phyloP scores from a whole-genome alignment of 257 asterid genomes.

The Penstemon barbatus region DNA sequence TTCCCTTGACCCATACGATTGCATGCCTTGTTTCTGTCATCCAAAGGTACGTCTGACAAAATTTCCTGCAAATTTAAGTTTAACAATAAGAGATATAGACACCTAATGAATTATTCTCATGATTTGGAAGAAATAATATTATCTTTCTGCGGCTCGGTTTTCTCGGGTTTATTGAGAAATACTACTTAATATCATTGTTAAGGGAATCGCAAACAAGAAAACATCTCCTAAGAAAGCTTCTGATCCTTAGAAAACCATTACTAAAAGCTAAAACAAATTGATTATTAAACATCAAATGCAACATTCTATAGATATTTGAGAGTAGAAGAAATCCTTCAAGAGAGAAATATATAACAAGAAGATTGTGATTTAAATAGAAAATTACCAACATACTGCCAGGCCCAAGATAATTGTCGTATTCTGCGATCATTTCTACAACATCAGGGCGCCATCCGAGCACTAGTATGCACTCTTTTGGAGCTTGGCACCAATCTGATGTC shows the following conservation, averaged over 20 bases:
- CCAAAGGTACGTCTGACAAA: slow-evolving; percentile 87
- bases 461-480: slow-evolving; percentile 80
- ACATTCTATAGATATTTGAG: not conserved
- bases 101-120: not conserved
- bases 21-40: slow-evolving; percentile 67
- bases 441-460: slow-evolving; percentile 96
- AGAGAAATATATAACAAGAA: slow-evolving; percentile 5
- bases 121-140: not conserved
- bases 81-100: not conserved
- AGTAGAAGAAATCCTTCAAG: not conserved
- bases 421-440: slow-evolving; percentile 82
- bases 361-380: not conserved
- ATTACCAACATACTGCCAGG: slow-evolving; percentile 89
- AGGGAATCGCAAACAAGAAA: no score
- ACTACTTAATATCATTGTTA: no score
- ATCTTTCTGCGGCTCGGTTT: not conserved
- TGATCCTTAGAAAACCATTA: not conserved
- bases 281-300: not conserved
- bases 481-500: slow-evolving; percentile 70
- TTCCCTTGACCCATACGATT: slow-evolving; percentile 61
- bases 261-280: not conserved
- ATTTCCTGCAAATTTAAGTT: slow-evolving; percentile 55
- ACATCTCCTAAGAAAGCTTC: no score
- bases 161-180: not conserved
- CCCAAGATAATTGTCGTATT: slow-evolving; percentile 91